These are phyloP conservation scores for Candida schatavii DNA, from an alignment of 805 yeast species.

Conservation along the genomic window DNA sequence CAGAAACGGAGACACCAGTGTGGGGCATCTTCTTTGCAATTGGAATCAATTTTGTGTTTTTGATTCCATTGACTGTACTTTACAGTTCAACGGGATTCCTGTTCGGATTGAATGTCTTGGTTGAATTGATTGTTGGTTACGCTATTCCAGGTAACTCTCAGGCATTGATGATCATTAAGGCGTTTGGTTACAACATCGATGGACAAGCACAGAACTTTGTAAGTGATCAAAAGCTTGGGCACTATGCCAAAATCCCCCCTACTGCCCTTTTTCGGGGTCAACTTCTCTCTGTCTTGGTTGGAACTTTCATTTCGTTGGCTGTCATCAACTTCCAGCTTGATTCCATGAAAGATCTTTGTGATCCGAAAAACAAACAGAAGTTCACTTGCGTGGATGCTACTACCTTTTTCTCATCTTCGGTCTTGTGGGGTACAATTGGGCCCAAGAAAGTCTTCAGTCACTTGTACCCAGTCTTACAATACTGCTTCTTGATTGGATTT, in stretches of 20 bases:
- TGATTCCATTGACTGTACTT: slow-evolving; percentile 17
- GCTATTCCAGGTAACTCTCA: slow-evolving; percentile 25
- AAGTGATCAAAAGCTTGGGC: slow-evolving; percentile 30
- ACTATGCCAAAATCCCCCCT: slow-evolving; percentile 40
- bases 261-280: slow-evolving; percentile 36
- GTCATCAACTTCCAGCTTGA: slow-evolving; percentile 18
- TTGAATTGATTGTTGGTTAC: slow-evolving; percentile 21
- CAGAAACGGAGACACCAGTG: slow-evolving; percentile 27
- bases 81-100: slow-evolving; percentile 12
- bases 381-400: slow-evolving; percentile 21
- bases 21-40: slow-evolving; percentile 20
- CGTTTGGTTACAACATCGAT: slow-evolving; percentile 26
- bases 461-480: slow-evolving; percentile 31
- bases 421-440: slow-evolving; percentile 50
- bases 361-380: slow-evolving; percentile 16
- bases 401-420: slow-evolving; percentile 46
- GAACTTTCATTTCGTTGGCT: slow-evolving; percentile 20
- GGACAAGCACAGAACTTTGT: slow-evolving; percentile 30
- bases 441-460: slow-evolving; percentile 29
- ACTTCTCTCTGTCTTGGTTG: slow-evolving; percentile 18
- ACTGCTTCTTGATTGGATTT: slow-evolving; percentile 33
- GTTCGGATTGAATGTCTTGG: slow-evolving; percentile 14
- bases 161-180: slow-evolving; percentile 20
- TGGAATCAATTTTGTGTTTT: slow-evolving; percentile 19
- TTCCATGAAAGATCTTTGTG: slow-evolving; percentile 18